phyloP scores from a whole-genome alignment of 2,329 filamentous ascomycete species.

The Trichoderma koningii region DNA sequence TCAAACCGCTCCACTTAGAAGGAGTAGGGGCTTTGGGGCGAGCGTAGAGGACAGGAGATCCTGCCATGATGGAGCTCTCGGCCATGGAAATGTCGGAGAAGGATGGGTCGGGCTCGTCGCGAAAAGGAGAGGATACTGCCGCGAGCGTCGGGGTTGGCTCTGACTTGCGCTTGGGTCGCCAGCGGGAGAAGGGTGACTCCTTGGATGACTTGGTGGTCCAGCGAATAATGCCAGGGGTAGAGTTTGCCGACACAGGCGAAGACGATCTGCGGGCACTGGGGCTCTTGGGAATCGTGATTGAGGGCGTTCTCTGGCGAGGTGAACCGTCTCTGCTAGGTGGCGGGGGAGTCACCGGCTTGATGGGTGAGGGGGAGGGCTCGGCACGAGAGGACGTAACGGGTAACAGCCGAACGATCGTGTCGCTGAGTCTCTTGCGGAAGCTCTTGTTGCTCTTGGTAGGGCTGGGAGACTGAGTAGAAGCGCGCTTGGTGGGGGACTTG shows the following conservation, averaged over 20 bases:
- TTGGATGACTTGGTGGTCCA: conserved; percentile 15
- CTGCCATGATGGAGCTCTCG: not conserved
- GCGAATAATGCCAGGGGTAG: conserved; percentile 16
- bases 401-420: conserved; percentile 37
- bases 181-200: conserved; percentile 31
- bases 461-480: conserved; percentile 33
- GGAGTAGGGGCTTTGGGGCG: conserved; percentile 39
- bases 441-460: conserved; percentile 35
- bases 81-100: not conserved
- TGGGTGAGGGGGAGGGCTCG: conserved; percentile 39
- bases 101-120: not conserved
- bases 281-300: conserved; percentile 18
- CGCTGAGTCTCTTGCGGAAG: conserved; percentile 34
- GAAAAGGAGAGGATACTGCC: not conserved
- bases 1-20: conserved; percentile 33
- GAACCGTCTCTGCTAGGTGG: conserved; percentile 32
- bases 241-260: not conserved
- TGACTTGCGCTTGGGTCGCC: conserved; percentile 29
- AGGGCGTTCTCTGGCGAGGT: not conserved
- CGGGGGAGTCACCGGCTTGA: conserved; percentile 37
- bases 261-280: conserved; percentile 15
- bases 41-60: conserved; percentile 30
- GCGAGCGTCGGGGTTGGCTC: conserved; percentile 3
- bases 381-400: conserved; percentile 34
- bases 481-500: conserved; percentile 39